A percentile compares a stretch with the other conserved stretches of the same genome.
Evolutionary conservation across 805 yeast species (phyloP).

Genomic region (Pichia nanzhaoensis): DNA sequence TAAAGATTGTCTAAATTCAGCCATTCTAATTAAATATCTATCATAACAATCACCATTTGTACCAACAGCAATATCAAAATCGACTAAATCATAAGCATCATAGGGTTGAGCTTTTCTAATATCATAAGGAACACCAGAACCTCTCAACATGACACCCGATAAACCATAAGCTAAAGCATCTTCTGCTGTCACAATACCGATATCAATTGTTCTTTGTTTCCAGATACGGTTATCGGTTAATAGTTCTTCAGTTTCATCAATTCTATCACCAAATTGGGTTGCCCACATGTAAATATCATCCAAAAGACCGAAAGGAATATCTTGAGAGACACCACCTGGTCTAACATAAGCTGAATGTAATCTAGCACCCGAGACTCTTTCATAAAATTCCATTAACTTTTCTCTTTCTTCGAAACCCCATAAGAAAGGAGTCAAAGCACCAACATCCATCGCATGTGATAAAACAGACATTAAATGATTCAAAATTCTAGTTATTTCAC

Average conservation of each 20-base stretch:
- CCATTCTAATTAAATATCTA: conserved; percentile 83
- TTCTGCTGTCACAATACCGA: conserved; percentile 78
- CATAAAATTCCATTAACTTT: conserved; percentile 87
- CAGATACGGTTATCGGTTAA: conserved; percentile 87
- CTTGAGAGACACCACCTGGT: conserved; percentile 91
- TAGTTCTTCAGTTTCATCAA: conserved; percentile 86
- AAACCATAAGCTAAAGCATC: conserved; percentile 78
- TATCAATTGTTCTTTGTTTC: conserved; percentile 78
- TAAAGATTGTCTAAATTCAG: conserved; percentile 85
- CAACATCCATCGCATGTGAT: conserved; percentile 91
- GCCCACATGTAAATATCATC: conserved; percentile 96
- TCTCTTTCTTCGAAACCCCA: conserved; percentile 96
- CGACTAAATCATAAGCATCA: conserved; percentile 82
- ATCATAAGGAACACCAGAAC: conserved; percentile 84
- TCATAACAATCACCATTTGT: conserved; percentile 87
- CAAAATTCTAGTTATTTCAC: conserved; percentile 76
- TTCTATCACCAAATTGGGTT: conserved; percentile 87
- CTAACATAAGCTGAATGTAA: conserved; percentile 82
- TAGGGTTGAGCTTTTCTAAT: conserved; percentile 82
- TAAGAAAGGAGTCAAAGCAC: conserved; percentile 86
- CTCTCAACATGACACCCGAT: conserved; percentile 86
- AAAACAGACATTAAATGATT: conserved; percentile 83
- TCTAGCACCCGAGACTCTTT: conserved; percentile 86
- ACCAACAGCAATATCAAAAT: conserved; percentile 84
- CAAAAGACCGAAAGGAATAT: conserved; percentile 75